Evolutionary conservation across 2,329 filamentous ascomycete species (phyloP).

Genomic region (Coniochaeta sp.): DNA sequence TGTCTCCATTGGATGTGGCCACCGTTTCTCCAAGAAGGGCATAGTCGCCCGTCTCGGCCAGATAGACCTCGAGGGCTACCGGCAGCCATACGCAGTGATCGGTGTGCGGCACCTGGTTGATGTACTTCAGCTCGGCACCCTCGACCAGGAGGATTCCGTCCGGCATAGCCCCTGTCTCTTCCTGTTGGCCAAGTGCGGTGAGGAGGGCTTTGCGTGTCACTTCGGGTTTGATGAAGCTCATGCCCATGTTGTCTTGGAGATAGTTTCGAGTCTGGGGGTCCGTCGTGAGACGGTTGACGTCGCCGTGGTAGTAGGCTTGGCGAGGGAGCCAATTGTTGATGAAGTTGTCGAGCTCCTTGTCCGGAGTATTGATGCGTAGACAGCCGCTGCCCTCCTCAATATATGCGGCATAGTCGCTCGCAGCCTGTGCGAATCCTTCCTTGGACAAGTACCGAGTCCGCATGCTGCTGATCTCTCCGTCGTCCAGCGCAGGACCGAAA

Average conservation of each 20-base stretch:
- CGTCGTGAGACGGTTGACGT: conserved; percentile 50
- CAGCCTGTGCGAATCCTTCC: conserved; percentile 36
- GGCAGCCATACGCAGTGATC: conserved; percentile 55
- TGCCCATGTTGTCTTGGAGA: conserved; percentile 54
- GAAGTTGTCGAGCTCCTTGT: conserved; percentile 48
- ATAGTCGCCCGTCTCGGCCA: conserved; percentile 48
- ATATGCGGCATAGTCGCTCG: conserved; percentile 41
- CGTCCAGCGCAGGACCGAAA: conserved; percentile 47
- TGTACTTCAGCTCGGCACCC: conserved; percentile 51
- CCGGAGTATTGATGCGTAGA: conserved; percentile 45
- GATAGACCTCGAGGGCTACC: conserved; percentile 46
- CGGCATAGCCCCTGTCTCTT: conserved; percentile 48
- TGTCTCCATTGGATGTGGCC: conserved; percentile 32
- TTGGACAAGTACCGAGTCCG: conserved; percentile 40
- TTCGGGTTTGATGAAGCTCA: conserved; percentile 47
- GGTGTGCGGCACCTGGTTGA: conserved; percentile 54
- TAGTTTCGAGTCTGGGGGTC: conserved; percentile 55
- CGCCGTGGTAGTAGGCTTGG: conserved; percentile 52
- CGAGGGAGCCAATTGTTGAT: conserved; percentile 54
- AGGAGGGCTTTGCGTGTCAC: conserved; percentile 41
- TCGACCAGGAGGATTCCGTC: conserved; percentile 47
- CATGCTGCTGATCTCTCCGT: conserved; percentile 39
- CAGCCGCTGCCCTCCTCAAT: conserved; percentile 43
- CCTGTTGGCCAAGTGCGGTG: conserved; percentile 44
- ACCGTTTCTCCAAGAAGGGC: conserved; percentile 37